phyloP scores from a whole-genome alignment of 305 asterid species.

The Vinca major region DNA sequence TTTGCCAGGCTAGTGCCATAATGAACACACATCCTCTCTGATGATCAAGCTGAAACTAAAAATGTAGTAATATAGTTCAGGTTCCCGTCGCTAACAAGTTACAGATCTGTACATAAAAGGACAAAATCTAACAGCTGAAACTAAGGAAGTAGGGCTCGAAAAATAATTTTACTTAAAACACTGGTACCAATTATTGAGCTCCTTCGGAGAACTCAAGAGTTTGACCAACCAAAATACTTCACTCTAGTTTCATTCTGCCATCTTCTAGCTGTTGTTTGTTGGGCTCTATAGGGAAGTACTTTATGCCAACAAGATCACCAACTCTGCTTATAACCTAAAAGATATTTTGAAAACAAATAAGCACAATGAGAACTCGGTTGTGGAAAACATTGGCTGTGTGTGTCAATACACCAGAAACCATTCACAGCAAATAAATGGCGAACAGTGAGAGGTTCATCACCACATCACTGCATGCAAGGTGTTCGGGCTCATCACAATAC shows the following conservation, averaged over 20 bases:
- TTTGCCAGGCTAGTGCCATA: not conserved
- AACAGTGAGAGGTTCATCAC: not conserved
- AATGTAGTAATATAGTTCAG: not conserved
- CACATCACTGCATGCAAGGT: too few relatives aligned
- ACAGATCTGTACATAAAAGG: conserved; percentile 13
- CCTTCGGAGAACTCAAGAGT: conserved; percentile 10
- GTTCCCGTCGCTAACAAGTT: not conserved
- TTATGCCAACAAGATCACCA: conserved; percentile 57
- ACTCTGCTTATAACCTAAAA: conserved; percentile 47
- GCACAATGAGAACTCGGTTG: not conserved
- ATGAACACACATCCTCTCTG: conserved; percentile 1
- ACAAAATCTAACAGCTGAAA: conserved; percentile 17
- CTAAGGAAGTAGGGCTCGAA: conserved; percentile 11
- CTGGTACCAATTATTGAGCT: not conserved
- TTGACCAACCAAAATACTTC: conserved; percentile 8
- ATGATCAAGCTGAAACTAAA: conserved; percentile 4
- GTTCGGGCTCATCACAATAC: too few relatives aligned
- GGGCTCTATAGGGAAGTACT: conserved; percentile 68
- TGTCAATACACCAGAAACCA: not conserved
- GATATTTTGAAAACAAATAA: conserved; percentile 6
- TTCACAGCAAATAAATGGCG: not conserved
- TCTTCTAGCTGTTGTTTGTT: conserved; percentile 50
- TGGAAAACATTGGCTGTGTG: not conserved
- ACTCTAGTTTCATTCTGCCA: conserved; percentile 38
- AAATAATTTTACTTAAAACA: not conserved